These are phyloP conservation scores for Aspergillus luchuensis DNA, from an alignment of 2,329 filamentous ascomycete species.

Conservation along the genomic window DNA sequence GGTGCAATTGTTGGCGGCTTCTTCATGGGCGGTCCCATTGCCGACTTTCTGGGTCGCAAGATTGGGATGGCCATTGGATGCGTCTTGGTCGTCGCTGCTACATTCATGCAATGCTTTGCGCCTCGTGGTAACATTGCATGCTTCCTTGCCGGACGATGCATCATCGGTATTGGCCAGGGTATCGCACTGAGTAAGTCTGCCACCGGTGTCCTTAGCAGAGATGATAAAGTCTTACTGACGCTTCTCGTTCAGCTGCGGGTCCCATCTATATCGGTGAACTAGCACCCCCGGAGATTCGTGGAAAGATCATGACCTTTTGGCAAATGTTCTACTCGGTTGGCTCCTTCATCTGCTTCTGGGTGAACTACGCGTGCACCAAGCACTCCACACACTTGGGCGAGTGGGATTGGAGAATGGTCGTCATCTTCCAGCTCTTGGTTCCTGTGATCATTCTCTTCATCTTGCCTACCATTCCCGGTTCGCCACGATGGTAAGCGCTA, in stretches of 20 bases:
- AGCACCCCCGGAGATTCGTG: slow-evolving; percentile 64
- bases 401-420: slow-evolving; percentile 74
- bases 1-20: slow-evolving; percentile 70
- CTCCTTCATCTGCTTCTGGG: slow-evolving; percentile 66
- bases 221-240: slow-evolving; percentile 3
- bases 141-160: slow-evolving; percentile 68
- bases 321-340: slow-evolving; percentile 69
- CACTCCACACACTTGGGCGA: slow-evolving; percentile 60
- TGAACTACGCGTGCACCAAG: slow-evolving; percentile 64
- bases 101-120: slow-evolving; percentile 68
- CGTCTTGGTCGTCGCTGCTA: slow-evolving; percentile 66
- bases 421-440: slow-evolving; percentile 72
- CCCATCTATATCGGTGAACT: slow-evolving; percentile 73
- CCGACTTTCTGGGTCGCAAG: slow-evolving; percentile 64
- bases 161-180: slow-evolving; percentile 71
- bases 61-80: slow-evolving; percentile 67
- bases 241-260: slow-evolving; percentile 55
- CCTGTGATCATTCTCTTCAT: slow-evolving; percentile 63
- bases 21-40: slow-evolving; percentile 67
- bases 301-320: slow-evolving; percentile 70
- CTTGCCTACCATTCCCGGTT: slow-evolving; percentile 68
- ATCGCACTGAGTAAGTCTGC: slow-evolving; percentile 59
- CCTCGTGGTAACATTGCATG: slow-evolving; percentile 62
- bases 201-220: not conserved
- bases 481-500: slow-evolving; percentile 60